A percentile compares a stretch with the other conserved stretches of the same genome.
These are phyloP conservation scores for Vachellia pachyceras DNA, from an alignment of 306 rosid species.

Conservation along the genomic window DNA sequence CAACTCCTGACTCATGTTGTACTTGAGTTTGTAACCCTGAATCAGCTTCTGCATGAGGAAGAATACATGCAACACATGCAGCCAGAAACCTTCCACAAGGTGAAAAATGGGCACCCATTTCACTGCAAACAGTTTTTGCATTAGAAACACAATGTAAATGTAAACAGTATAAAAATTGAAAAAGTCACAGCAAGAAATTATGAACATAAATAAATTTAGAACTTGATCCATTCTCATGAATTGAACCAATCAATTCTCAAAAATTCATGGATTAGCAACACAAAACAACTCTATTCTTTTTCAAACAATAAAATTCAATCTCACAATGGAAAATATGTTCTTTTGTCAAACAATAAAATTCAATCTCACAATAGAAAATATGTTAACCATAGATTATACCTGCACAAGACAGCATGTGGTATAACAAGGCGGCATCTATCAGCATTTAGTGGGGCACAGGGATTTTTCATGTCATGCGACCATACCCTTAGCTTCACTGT, in stretches of 20 bases:
- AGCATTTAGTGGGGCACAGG: constrained; percentile 71
- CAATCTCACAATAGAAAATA: constrained; percentile 9
- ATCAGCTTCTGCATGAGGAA: constrained; percentile 89
- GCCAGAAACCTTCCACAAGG: constrained; percentile 99
- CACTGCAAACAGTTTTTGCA: constrained; percentile 66
- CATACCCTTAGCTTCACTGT: constrained; percentile 95
- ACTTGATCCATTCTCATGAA: constrained; percentile 17
- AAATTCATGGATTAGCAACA: constrained; percentile 26
- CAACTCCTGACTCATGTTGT: constrained; percentile 67
- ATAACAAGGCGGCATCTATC: constrained; percentile 76
- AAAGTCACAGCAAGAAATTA: background rate
- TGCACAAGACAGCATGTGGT: constrained; percentile 97
- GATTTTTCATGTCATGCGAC: constrained; percentile 84
- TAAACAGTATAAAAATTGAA: background rate
- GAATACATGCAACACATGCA: constrained; percentile 96
- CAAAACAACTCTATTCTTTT: background rate
- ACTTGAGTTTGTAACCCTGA: constrained; percentile 71
- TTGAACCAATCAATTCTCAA: constrained; percentile 22
- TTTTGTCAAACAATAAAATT: constrained; percentile 12
- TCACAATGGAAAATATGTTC: constrained; percentile 4
- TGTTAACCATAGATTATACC: constrained; percentile 55
- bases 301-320: constrained; percentile 16
- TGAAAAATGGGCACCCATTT: constrained; percentile 99
- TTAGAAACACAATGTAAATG: constrained; percentile 20
- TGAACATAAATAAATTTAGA: background rate